Evolutionary conservation across 257 asterid species (phyloP).

Genomic region (Nicotiana knightiana): DNA sequence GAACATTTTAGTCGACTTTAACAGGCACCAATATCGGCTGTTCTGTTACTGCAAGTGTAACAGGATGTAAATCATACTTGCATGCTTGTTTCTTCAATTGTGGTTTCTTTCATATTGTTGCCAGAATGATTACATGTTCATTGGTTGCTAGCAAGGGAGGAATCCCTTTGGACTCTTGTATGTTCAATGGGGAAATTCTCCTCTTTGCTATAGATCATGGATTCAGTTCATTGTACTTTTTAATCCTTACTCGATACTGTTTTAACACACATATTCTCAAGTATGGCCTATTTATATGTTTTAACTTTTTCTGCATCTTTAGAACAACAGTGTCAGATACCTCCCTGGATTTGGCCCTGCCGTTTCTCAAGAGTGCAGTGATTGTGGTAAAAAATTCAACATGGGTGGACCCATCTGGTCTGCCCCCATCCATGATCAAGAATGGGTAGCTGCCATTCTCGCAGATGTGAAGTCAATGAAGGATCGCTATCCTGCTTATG

Average conservation of each 20-base stretch:
- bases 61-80: background rate
- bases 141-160: background rate
- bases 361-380: constrained; percentile 80
- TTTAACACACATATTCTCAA: background rate
- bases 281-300: background rate
- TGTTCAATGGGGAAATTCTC: background rate
- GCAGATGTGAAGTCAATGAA: constrained; percentile 61
- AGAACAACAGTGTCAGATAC: constrained; percentile 74
- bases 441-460: constrained; percentile 80
- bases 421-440: constrained; percentile 92
- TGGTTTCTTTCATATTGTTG: background rate
- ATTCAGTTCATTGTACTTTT: background rate
- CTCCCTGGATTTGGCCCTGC: constrained; percentile 96
- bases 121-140: background rate
- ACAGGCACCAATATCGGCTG: background rate
- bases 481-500: constrained; percentile 79
- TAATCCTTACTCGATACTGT: background rate
- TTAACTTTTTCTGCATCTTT: background rate
- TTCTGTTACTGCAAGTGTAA: background rate
- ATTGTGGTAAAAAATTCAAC: constrained; percentile 89
- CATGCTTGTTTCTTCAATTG: background rate
- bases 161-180: background rate
- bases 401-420: constrained; percentile 99
- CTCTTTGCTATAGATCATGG: background rate
- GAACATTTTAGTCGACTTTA: background rate